Base-by-base conservation (phyloP, 345 rosid species). In the Trapa bicornis region DNA sequence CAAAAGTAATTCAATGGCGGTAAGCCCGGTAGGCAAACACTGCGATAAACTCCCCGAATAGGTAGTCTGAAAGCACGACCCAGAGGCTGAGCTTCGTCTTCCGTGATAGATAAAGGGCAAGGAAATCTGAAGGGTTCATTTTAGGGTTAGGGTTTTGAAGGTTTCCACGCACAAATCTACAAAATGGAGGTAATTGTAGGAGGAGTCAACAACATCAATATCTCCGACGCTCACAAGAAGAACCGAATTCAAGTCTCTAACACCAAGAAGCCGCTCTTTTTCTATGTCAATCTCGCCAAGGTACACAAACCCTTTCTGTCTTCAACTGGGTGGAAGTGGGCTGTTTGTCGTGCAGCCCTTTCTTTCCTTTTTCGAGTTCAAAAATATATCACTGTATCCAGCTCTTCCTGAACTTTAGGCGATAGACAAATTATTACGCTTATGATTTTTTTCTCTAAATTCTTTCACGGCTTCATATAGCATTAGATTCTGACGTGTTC, bases 221-320 rank as follows among this genome's bases (percentile, higher is more conserved):
- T 73, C 69, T 66, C 79, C 54, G 71, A 75, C 5, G 8, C 65
- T 3, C 76, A 50, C 78, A 83, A 80, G 80, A 87, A 80, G 78
- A 87, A 85, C 75, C 77, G 92, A 41, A 85, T 87, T 65, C 92
- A 87, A 81, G 92, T 87, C 75, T 85, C 89, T 42, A 83, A 81
- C 67, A 87, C 89, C 70, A 83, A 85, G 67, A 85, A 83, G 54
- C 92, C 89, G 22, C 86, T 84, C 64, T 87, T 85, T 75, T 87
- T 87, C 85, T 87, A 85, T 48, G 93, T 85, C 68, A 85, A 87
- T 71, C 89, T 87, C 79, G 88, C 90, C 78, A 87, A 87, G 92
- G 87, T 83, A 54, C 33, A 2, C 35, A 47, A 12, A n/a, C 35
- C 41, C 29, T 53, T 11, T 37, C 38, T 33, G 22, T 2, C 48